Evolutionary conservation across 73 alveolate genomes (phyloP).

Genomic region (Paramecium tetraurelia): DNA sequence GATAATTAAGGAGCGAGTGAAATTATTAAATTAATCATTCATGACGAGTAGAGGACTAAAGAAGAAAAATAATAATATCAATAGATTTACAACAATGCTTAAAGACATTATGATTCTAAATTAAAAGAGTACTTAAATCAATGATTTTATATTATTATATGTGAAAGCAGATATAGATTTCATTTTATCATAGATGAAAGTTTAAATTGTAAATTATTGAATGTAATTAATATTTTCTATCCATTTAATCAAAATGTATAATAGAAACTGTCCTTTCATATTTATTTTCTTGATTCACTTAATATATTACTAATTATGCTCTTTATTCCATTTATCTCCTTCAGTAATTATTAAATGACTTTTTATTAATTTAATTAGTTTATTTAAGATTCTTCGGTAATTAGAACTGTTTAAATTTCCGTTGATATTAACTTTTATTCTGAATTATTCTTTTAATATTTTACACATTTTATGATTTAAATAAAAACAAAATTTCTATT

Average conservation of each 20-base stretch:
- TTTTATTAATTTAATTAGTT: too few species aligned
- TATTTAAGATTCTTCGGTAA: too few species aligned
- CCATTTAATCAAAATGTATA: background rate
- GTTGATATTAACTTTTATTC: too few species aligned
- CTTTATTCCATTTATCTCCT: too few species aligned
- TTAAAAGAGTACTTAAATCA: background rate
- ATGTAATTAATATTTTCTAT: background rate
- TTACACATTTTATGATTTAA: too few species aligned
- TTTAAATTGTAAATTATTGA: background rate
- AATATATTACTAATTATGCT: too few species aligned
- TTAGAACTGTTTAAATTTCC: background rate
- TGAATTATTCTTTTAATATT: too few species aligned
- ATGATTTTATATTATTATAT: background rate
- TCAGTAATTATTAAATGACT: too few species aligned
- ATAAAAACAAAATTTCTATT: too few species aligned
- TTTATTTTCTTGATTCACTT: too few species aligned
- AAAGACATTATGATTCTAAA: slow-evolving; percentile 8
- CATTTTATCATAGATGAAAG: background rate
- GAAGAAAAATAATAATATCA: slow-evolving; percentile 17
- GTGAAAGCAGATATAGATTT: background rate
- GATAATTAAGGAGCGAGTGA: background rate
- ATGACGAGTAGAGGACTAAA: background rate
- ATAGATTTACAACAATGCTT: slow-evolving; percentile 18
- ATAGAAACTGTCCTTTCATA: too few species aligned
- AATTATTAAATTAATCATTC: slow-evolving; percentile 6